Percentiles rank a stretch among this genome's conserved stretches.
Conservation (phyloP, 768 basidiomycete genomes). For the Termitomyces sp. region DNA sequence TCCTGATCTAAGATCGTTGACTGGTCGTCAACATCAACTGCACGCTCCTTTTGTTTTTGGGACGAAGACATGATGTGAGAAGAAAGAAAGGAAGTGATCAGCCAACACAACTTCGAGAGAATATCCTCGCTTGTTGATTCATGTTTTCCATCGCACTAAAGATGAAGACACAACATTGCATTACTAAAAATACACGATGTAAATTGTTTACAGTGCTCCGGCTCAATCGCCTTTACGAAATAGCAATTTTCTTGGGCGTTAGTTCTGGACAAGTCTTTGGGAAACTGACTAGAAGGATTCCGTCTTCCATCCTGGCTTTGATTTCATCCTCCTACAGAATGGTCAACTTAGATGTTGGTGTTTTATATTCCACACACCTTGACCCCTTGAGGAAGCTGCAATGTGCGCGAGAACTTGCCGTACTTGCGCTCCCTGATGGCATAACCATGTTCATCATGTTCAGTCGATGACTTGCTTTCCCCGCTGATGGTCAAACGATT, state of each 20-base stretch:
- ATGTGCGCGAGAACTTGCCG: constrained; percentile 42
- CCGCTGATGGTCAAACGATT: constrained; percentile 43
- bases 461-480: constrained; percentile 25
- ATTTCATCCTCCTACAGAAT: constrained; percentile 34
- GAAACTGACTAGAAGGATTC: constrained; percentile 41
- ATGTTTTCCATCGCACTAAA: background rate
- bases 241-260: constrained; percentile 37
- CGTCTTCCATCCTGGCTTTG: constrained; percentile 41
- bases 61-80: constrained; percentile 24
- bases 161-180: background rate
- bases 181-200: background rate
- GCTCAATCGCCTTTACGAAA: constrained; percentile 9
- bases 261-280: constrained; percentile 37
- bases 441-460: constrained; percentile 30
- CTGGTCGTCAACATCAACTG: constrained; percentile 34
- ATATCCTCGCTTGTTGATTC: background rate
- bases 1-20: constrained; percentile 28
- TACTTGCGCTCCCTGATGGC: constrained; percentile 39
- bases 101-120: background rate
- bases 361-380: constrained; percentile 26
- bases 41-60: constrained; percentile 35
- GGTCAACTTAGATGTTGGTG: background rate
- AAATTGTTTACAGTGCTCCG: background rate
- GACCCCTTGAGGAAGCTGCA: constrained; percentile 42
- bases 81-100: background rate